Conservation (phyloP, 2,329 filamentous ascomycete species). For the Microsporum audouinii region DNA sequence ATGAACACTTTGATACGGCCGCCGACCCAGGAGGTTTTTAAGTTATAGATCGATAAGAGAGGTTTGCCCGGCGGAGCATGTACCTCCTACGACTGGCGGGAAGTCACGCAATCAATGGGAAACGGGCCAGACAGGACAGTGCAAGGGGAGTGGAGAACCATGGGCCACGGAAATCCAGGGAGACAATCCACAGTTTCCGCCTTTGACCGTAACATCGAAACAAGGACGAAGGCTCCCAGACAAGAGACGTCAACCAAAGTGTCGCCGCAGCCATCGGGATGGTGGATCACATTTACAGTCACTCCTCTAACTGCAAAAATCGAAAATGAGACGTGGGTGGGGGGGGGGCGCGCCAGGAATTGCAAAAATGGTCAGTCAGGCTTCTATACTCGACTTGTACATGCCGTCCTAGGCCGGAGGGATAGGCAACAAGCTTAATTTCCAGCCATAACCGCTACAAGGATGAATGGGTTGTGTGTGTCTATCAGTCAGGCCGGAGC, state of each 20-base stretch:
- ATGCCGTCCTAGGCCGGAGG: constrained; percentile 3
- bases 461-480: neutral
- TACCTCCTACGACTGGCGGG: neutral
- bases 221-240: neutral
- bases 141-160: constrained; percentile 3
- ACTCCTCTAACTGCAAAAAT: neutral
- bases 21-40: neutral
- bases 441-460: constrained; percentile 5
- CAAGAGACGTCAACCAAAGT: neutral
- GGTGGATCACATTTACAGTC: neutral
- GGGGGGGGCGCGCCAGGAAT: neutral
- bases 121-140: constrained; percentile 4
- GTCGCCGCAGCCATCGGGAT: constrained; percentile 1
- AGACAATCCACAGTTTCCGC: constrained; percentile 3
- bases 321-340: neutral
- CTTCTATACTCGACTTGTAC: neutral
- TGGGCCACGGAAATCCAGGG: constrained; percentile 4
- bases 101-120: constrained; percentile 4
- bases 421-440: neutral
- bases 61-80: neutral
- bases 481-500: neutral
- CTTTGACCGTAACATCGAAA: constrained; percentile 4
- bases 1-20: neutral
- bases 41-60: constrained; percentile 4
- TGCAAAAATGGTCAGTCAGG: neutral